Base-by-base conservation (phyloP, 2,329 filamentous ascomycete species). In the Ceratocystis alfenasii region DNA sequence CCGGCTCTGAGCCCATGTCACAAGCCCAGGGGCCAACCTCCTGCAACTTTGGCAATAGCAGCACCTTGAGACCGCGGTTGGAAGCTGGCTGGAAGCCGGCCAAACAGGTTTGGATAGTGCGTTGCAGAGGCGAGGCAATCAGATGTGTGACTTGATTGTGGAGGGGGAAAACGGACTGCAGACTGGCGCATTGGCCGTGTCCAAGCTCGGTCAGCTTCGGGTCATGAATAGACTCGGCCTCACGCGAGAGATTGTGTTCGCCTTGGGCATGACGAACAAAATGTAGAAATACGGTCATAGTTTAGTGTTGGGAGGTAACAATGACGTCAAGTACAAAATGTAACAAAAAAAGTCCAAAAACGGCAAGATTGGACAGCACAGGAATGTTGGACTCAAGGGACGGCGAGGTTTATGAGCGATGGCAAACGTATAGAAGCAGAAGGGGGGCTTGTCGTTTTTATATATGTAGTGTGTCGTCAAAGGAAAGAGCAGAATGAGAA, bases 101-200 rank as follows among this genome's bases (percentile, higher is more conserved):
- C 36, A 90, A 79, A 44, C 87, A 86, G 1, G 91, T 96, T 75
- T 89, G 84, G 59, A 96, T 79, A 1, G 91, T 95, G 68, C 91
- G 85, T 63, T 87, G 86, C 70, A 95, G 81, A 5, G 91, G 90
- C 0, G 89, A 94, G 48, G 90, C 85, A 25, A 91, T 81, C 12
- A 95, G 80, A 70, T 88, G 80, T 3, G 87, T 86, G 71, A 94
- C 77, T 48, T 80, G 75, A 68, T 78, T 76, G 73, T 88, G 86
- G 74, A 82, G 75, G 8, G 87, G 83, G 73, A 95, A 95, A 22
- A 70, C 68, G 36, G 78, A 72, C 70, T 81, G 75, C 50, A 96
- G 84, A 17, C 75, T 74, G 30, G 75, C 77, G 77, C 90, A 95
- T 80, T 96, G 90, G 68, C 84, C 72, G 73, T 86, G 80, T 70